phyloP scores from a whole-genome alignment of 2,329 filamentous ascomycete genomes.

The Paecilomyces niveus region DNA sequence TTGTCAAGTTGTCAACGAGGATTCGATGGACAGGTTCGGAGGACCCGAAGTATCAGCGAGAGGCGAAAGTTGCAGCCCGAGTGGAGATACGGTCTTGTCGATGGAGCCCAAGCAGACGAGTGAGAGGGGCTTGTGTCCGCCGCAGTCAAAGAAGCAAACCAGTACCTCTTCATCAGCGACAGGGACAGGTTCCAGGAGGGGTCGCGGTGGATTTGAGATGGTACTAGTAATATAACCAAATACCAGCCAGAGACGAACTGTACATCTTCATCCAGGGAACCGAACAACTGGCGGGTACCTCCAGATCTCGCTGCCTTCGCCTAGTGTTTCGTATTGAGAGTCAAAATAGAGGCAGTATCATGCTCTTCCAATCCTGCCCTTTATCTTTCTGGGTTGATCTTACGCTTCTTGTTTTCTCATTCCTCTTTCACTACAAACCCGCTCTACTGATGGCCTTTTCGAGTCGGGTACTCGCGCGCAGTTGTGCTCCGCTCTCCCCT shows the following conservation, averaged over 20 bases:
- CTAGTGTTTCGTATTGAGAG: background rate
- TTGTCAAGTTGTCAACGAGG: constrained; percentile 1
- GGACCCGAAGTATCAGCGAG: background rate
- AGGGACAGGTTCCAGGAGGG: background rate
- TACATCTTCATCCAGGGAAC: background rate
- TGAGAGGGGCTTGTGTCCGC: background rate
- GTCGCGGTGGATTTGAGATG: background rate
- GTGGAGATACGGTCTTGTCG: constrained; percentile 1
- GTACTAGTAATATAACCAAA: background rate
- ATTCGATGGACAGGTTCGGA: background rate
- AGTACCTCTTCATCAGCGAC: background rate
- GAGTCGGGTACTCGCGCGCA: background rate
- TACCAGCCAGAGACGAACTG: background rate
- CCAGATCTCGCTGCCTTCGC: background rate
- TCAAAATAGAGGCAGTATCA: background rate
- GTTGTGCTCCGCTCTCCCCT: background rate
- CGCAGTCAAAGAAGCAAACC: background rate
- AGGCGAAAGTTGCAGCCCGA: constrained; percentile 1
- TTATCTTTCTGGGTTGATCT: no score
- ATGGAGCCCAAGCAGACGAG: constrained; percentile 1
- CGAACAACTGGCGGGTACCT: background rate
- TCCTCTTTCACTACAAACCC: no score
- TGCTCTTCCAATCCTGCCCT: no score
- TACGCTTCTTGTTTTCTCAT: no score
- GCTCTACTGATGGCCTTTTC: no score